Evolutionary conservation across 176 grass and related monocot genomes (phyloP), one percentile per base, ranked within the genome.

Genomic region (Stipa capillata): DNA sequence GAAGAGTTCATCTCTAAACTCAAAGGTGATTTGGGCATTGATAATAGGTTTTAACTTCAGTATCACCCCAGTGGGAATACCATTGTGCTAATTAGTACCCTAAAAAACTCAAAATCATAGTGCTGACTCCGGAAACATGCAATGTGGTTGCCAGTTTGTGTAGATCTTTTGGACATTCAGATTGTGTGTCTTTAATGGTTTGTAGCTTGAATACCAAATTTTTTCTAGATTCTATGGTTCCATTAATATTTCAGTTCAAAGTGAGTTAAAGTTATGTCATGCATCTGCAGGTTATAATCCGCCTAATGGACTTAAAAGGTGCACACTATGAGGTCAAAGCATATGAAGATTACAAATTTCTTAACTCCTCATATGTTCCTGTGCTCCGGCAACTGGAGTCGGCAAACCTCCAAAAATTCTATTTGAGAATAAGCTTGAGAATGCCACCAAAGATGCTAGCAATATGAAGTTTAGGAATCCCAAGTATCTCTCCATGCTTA

Each of bases 401-500:
- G 5, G 92, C 96, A 27, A 99, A 95, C 58, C 90, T 99, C 45
- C 92, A 95, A 65, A 85, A 89, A 29, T 99, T 99, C 88, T 99
- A 99, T 85, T 99, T 56, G 96, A 99, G 81, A 99, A 99, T 78
- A 99, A 99, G 85, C 90, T 99, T 76, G 96, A 99, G 79, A 99
- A 99, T 76, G 96, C 96, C 20, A 99, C 96, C 45, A 99, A 99
- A 80, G 96, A 99, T 86, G 93, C 96, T 42, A 99, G 88, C 79
- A 99, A 99, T 83, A 99, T 99, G 96, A 99, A 99, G 84, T 99
- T 95, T 77, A 89, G 96, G 76, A 99, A 99, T 64, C 96, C 96
- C 17, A 99, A 99, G 78, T 99, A 99, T 71, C 84, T 99, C 8
- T 99, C 96, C 0, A 99, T 99, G 92, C 88, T 99, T 3, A 99